Evolutionary conservation across 2,329 filamentous ascomycete species (phyloP).

Genomic region (Orbilia oligospora): DNA sequence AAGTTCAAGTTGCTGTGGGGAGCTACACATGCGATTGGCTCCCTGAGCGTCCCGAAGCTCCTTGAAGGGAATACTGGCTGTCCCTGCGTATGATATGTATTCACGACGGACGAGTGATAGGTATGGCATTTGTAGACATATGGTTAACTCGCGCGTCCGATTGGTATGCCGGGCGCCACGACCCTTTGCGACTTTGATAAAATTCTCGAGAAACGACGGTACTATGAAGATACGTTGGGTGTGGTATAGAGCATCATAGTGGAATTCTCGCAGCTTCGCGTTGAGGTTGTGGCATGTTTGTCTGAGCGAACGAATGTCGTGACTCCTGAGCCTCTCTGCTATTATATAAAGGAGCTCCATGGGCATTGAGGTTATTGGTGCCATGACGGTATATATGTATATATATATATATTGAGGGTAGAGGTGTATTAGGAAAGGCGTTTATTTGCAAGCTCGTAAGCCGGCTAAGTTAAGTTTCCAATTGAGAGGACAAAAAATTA

Average conservation of each 20-base stretch:
- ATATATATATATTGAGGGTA: no score
- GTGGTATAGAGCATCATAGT: constrained; percentile 15
- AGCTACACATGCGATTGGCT: background rate
- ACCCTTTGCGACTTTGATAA: constrained; percentile 12
- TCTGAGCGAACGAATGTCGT: constrained; percentile 29
- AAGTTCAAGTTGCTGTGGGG: background rate
- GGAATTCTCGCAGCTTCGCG: background rate
- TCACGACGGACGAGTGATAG: background rate
- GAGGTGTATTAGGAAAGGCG: no score
- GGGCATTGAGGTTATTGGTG: background rate
- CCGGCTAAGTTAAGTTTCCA: no score
- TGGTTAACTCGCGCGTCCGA: background rate
- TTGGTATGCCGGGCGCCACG: background rate
- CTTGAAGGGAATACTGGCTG: background rate
- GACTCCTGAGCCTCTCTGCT: background rate
- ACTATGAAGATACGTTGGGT: constrained; percentile 4
- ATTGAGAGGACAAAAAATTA: no score
- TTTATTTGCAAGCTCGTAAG: no score
- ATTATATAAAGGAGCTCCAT: constrained; percentile 1
- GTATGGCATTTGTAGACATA: background rate
- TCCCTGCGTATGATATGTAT: background rate
- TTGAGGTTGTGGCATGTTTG: constrained; percentile 26
- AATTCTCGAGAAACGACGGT: constrained; percentile 13
- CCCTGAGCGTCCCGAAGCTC: background rate
- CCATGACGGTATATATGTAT: no score